Percentiles rank a stretch among this genome's conserved stretches.
Conservation (phyloP, 768 basidiomycete species). For the Mycena belliarum region DNA sequence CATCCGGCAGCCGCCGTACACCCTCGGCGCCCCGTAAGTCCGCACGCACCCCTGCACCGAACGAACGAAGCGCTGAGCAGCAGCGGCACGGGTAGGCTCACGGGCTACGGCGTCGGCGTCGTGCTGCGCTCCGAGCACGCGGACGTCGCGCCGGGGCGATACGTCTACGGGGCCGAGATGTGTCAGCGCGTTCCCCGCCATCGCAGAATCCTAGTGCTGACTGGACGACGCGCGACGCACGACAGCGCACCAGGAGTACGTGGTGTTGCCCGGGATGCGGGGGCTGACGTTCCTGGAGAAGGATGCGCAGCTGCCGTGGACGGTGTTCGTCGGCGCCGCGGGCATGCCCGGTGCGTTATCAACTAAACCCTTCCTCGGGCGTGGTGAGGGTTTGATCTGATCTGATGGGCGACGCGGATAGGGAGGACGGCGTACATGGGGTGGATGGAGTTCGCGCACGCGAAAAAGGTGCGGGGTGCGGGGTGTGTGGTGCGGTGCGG, state of each 20-base stretch:
- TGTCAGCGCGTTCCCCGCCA: constrained; percentile 5
- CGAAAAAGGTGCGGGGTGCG: constrained; percentile 9
- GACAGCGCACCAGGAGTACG: constrained; percentile 11
- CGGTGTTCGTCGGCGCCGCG: constrained; percentile 46
- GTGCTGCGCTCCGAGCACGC: constrained; percentile 44
- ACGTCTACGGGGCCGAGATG: constrained; percentile 43
- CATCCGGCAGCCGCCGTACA: no score
- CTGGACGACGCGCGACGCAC: no score
- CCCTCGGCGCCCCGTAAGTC: no score
- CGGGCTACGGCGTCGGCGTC: constrained; percentile 40
- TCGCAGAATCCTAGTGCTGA: no score
- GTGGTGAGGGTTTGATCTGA: neutral
- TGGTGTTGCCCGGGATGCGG: neutral
- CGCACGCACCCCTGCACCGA: no score
- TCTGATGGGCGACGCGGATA: neutral
- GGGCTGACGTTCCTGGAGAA: neutral
- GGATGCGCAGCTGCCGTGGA: constrained; percentile 7
- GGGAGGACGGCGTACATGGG: constrained; percentile 30
- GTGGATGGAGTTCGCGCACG: constrained; percentile 25
- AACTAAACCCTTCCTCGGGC: neutral
- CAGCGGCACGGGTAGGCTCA: no score
- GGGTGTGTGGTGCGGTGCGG: neutral
- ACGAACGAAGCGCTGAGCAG: no score
- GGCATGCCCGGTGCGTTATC: constrained; percentile 55
- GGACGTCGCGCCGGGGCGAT: constrained; percentile 37